Evolutionary conservation across 1,284 basidiomycete species (phyloP), one percentile per base, ranked within the genome.

Genomic region (Rhodotorula sp.): DNA sequence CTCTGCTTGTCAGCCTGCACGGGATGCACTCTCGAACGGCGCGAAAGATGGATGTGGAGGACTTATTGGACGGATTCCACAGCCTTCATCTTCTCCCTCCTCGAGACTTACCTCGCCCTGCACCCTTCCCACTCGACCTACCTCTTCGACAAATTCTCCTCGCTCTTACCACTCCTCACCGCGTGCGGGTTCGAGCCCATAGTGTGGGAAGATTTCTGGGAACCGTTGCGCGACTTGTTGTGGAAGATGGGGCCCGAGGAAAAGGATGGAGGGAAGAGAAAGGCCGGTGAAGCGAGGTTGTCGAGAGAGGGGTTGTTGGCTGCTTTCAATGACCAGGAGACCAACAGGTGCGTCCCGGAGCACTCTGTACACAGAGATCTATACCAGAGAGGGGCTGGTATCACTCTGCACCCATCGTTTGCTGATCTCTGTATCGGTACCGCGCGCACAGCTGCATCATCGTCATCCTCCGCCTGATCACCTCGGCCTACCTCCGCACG

Each of bases 401-500:
- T 28, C 28, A 28, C 28, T 28, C 28, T 28, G 28, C 28, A 28
- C 28, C 28, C 28, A 28, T 28, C 28, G 28, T 28, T 28, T 28
- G 28, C 28, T 28, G 28, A 28, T 28, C 2, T 28, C 28, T 28
- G 28, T 28, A 28, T 2, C 28, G 28, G 28, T 28, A 3, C 28
- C 28, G 28, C 28, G 28, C 28, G 8, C 23, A 26, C 62, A 73
- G 72, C 31, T 67, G 69, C 52, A 85, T 90, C 74, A 87, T 90
- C 47, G 85, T 88, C 71, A 90, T 87, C 34, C 84, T 95, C 75
- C 86, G 93, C 55, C 83, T 94, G 63, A 82, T 93, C 28, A 90
- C 93, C 68, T 90, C 91, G 0, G 89, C 92, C 1, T 87, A 91
- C 80, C 90, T 95, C 75, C 88, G 89, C 23, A 80, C 84, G 7